Base-by-base conservation (phyloP, 2,329 filamentous ascomycete species). In the Sarocladium kiliense region DNA sequence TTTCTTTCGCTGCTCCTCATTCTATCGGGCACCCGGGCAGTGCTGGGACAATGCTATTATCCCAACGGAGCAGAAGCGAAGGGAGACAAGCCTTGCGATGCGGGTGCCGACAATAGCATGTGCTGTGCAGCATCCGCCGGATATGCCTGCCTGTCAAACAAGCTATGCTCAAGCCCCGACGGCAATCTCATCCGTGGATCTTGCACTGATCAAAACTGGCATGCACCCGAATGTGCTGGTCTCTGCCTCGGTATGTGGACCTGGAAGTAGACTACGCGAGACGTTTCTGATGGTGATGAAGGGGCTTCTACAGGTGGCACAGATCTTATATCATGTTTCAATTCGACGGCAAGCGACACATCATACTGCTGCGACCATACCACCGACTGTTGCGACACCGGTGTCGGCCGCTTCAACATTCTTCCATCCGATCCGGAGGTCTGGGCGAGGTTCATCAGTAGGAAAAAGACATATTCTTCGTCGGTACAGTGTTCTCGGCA, bases 301-400 rank as follows among this genome's bases (percentile, higher is more conserved):
- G 61, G 59, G 6, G 63, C 60, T 11, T 51, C 54, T 3, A 57
- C 25, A 2, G 63, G 62, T 34, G 64, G 64, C 19, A 62, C 63
- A 7, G 62, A 65, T 53, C 44, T 65, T 32, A 58, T 64, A 51
- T 64, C 60, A 2, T 66, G 63, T 45, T 59, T 59, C 0, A 66
- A 65, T 23, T 54, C 60, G n/a, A 65, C 64, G 1, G 44, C 56
- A 11, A 62, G 44, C 44, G 59, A 62, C 32, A 61, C 54, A 4
- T 64, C 62, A 3, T 65, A 63, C 41, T 65, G 63, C 23, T 66
- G 63, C 36, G 62, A 64, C 41, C 59, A 64, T 54, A 60, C 56
- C 6, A 21, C 37, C 10, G 54, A 56, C 36, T 65, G 63, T 18
- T 65, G 63, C 45, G 56, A 65, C 19, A 61, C 56, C 6, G 64